Percentiles rank a stretch among this genome's conserved stretches.
Conservation (phyloP, 768 basidiomycete species). For the Termitomyces sp. region DNA sequence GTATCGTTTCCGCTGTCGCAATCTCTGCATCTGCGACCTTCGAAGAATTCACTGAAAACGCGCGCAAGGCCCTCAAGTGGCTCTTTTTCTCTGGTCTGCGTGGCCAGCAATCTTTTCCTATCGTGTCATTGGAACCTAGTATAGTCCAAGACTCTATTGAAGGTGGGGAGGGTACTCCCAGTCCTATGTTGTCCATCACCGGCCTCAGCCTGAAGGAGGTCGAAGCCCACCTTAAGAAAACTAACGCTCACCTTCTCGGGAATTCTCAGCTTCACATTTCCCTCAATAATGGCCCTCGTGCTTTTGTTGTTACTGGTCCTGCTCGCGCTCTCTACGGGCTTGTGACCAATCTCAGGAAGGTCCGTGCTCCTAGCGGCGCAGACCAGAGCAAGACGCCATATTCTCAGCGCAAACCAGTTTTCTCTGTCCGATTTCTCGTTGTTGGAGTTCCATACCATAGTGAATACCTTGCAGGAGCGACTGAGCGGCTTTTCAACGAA, state of each 20-base stretch:
- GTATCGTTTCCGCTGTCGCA: slow-evolving; percentile 89
- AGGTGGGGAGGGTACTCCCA: slow-evolving; percentile 89
- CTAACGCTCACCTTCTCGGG: slow-evolving; percentile 77
- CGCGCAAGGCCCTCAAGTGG: slow-evolving; percentile 82
- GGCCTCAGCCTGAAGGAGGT: slow-evolving; percentile 76
- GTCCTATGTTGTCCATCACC: slow-evolving; percentile 89
- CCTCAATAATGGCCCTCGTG: slow-evolving; percentile 88
- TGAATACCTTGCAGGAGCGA: slow-evolving; percentile 66
- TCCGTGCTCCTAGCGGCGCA: slow-evolving; percentile 77
- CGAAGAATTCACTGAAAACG: slow-evolving; percentile 70
- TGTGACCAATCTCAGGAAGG: slow-evolving; percentile 84
- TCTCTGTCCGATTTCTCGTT: slow-evolving; percentile 90
- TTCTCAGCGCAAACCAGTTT: slow-evolving; percentile 92
- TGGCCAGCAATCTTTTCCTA: slow-evolving; percentile 91
- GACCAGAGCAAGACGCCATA: slow-evolving; percentile 94
- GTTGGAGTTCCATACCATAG: slow-evolving; percentile 97
- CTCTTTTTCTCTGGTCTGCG: slow-evolving; percentile 91
- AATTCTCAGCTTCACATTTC: slow-evolving; percentile 82
- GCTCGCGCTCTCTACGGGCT: slow-evolving; percentile 90
- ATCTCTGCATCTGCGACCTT: slow-evolving; percentile 76
- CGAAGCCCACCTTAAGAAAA: slow-evolving; percentile 75
- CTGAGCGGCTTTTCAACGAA: slow-evolving; percentile 69
- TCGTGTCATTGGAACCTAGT: slow-evolving; percentile 81
- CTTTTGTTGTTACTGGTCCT: slow-evolving; percentile 91
- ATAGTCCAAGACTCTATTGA: slow-evolving; percentile 86